A percentile compares a stretch with the other conserved stretches of the same genome.
Evolutionary conservation across 2,329 filamentous ascomycete species (phyloP).

Genomic region (Lithohypha guttulata): DNA sequence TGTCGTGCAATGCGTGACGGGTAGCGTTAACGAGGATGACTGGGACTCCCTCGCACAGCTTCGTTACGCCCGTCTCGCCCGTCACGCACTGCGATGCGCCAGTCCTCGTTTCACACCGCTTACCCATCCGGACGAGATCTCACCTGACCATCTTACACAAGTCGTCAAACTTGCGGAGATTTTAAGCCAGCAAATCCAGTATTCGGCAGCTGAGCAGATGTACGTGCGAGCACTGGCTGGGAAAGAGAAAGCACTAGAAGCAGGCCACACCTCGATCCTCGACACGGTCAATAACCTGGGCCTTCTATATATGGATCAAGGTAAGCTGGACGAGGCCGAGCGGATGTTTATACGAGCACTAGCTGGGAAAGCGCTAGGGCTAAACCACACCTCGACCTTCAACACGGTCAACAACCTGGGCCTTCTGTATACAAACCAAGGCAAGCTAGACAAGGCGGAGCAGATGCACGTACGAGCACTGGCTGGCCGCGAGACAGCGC

Average conservation of each 20-base stretch:
- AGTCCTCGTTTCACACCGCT: neutral
- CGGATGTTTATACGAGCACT: constrained; percentile 21
- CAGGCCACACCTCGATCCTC: constrained; percentile 19
- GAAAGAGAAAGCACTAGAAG: constrained; percentile 15
- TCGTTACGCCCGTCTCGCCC: constrained; percentile 3
- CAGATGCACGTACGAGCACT: constrained; percentile 22
- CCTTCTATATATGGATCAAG: constrained; percentile 17
- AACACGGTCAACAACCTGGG: constrained; percentile 22
- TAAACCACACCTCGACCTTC: constrained; percentile 18
- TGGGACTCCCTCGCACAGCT: neutral
- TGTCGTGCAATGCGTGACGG: constrained; percentile 12
- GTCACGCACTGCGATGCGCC: constrained; percentile 6
- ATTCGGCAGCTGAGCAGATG: constrained; percentile 21
- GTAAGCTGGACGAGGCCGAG: constrained; percentile 22
- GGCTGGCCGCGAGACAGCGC: constrained; percentile 16
- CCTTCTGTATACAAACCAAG: constrained; percentile 19
- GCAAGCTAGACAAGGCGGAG: constrained; percentile 22
- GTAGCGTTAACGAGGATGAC: constrained; percentile 4
- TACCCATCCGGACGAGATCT: neutral
- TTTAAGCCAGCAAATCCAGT: constrained; percentile 17
- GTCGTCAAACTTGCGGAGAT: constrained; percentile 1
- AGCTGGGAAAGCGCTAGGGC: constrained; percentile 16
- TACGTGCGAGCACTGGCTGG: constrained; percentile 21
- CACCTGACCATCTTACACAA: neutral
- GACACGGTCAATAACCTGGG: constrained; percentile 15